Conservation (phyloP, 2,329 filamentous ascomycete genomes). For the Cordyceps pruinosa region DNA sequence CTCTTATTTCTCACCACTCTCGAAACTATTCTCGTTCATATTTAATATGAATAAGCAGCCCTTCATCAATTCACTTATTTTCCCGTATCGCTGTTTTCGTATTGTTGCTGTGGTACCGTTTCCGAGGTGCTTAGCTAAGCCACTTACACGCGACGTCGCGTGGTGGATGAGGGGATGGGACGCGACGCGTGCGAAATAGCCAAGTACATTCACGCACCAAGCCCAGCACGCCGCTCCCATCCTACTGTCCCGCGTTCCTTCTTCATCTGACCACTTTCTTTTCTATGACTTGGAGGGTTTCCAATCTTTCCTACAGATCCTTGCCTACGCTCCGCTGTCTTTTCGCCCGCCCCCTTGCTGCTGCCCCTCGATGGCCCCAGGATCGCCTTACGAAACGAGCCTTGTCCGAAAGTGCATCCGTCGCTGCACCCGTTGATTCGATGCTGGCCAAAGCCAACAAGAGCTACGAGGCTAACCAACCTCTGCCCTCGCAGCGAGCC, state of each 20-base stretch:
- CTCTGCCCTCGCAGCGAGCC: constrained; percentile 18
- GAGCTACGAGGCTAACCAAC: constrained; percentile 31
- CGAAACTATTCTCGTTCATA: too few species aligned
- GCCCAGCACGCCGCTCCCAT: not conserved
- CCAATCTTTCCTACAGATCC: constrained; percentile 27
- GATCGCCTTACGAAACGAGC: constrained; percentile 9
- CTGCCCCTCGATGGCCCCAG: constrained; percentile 19
- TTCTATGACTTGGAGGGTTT: constrained; percentile 29
- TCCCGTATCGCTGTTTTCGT: too few species aligned
- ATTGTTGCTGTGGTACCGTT: not conserved
- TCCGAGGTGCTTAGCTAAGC: not conserved
- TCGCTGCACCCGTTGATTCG: constrained; percentile 16
- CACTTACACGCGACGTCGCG: not conserved
- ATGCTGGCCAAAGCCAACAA: constrained; percentile 33
- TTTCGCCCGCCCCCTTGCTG: constrained; percentile 15
- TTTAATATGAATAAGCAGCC: too few species aligned
- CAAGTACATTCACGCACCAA: not conserved
- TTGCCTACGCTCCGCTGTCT: constrained; percentile 28
- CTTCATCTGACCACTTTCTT: not conserved
- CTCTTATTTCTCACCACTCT: too few species aligned
- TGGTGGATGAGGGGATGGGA: too few species aligned
- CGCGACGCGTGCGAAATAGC: not conserved
- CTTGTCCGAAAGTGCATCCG: not conserved
- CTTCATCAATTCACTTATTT: too few species aligned
- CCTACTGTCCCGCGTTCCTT: not conserved